These are phyloP conservation scores for Alternaria burnsii DNA, from an alignment of 2,329 filamentous ascomycete genomes.

Conservation along the genomic window DNA sequence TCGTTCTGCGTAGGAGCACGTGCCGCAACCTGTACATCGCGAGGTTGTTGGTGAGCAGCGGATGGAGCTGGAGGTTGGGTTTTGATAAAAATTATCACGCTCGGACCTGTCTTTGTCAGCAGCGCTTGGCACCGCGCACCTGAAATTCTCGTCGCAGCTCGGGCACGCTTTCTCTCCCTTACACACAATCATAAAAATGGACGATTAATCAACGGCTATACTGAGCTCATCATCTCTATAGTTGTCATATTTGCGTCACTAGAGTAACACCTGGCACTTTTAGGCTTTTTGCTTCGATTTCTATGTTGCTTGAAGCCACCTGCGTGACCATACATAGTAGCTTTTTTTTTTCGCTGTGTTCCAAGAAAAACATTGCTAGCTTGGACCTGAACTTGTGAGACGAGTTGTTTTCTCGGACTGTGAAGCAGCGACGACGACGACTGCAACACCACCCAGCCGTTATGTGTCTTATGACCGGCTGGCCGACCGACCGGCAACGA, in stretches of 20 bases:
- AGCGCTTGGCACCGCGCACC: constrained; percentile 25
- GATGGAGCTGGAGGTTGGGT: constrained; percentile 7
- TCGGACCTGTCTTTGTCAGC: constrained; percentile 25
- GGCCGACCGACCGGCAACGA: background rate
- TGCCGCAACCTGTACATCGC: constrained; percentile 3
- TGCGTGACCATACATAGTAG: constrained; percentile 49
- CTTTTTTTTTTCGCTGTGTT: background rate
- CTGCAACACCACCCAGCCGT: background rate
- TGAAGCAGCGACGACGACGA: background rate
- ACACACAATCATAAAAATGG: constrained; percentile 54
- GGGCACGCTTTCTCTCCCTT: constrained; percentile 28
- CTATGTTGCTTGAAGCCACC: constrained; percentile 49
- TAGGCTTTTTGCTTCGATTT: constrained; percentile 47
- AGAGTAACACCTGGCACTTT: constrained; percentile 49
- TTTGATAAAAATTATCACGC: constrained; percentile 21
- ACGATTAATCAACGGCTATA: constrained; percentile 58
- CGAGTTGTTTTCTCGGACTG: background rate
- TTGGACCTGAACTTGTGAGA: background rate
- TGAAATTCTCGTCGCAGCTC: constrained; percentile 30
- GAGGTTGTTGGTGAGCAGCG: constrained; percentile 18
- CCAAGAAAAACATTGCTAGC: background rate
- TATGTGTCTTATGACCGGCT: background rate
- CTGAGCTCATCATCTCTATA: constrained; percentile 45
- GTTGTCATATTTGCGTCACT: constrained; percentile 58
- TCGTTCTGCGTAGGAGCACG: constrained; percentile 20